A percentile compares a stretch with the other conserved stretches of the same genome.
These are phyloP conservation scores for Suhomyces terraborum DNA, from an alignment of 1,139 yeast genomes.

Conservation along the genomic window DNA sequence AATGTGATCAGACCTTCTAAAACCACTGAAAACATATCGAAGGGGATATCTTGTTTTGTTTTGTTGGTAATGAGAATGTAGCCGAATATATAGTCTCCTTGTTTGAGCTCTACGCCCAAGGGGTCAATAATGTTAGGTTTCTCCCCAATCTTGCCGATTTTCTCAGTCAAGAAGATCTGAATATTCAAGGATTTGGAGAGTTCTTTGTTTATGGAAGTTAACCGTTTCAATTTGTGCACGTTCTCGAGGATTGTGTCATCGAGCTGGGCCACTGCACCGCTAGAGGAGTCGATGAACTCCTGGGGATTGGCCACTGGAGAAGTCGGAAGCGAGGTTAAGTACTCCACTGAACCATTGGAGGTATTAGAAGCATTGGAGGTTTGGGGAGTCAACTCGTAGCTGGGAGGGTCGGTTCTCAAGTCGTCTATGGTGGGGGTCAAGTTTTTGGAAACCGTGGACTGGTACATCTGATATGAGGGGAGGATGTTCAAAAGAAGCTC, in stretches of 20 bases:
- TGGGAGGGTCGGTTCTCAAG: constrained; percentile 36
- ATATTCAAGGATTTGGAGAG: constrained; percentile 32
- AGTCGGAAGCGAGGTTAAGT: constrained; percentile 23
- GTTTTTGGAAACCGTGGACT: constrained; percentile 41
- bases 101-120: constrained; percentile 34
- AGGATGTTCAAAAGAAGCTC: constrained; percentile 39
- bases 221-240: constrained; percentile 37
- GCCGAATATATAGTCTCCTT: constrained; percentile 45
- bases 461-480: constrained; percentile 47
- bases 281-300: constrained; percentile 7
- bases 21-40: constrained; percentile 45
- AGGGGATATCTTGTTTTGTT: constrained; percentile 32
- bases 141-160: constrained; percentile 34
- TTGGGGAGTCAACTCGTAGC: constrained; percentile 35
- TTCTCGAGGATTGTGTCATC: constrained; percentile 40
- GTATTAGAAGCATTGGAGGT: constrained; percentile 20
- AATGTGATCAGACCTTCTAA: constrained; percentile 38
- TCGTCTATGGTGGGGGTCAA: constrained; percentile 40
- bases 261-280: constrained; percentile 19
- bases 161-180: constrained; percentile 33
- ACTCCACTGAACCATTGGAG: constrained; percentile 21
- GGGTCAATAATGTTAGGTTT: constrained; percentile 35
- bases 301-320: constrained; percentile 21
- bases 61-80: constrained; percentile 39
- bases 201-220: constrained; percentile 34